Evolutionary conservation across 2,329 filamentous ascomycete species (phyloP).

Genomic region (Aspergillus felis): DNA sequence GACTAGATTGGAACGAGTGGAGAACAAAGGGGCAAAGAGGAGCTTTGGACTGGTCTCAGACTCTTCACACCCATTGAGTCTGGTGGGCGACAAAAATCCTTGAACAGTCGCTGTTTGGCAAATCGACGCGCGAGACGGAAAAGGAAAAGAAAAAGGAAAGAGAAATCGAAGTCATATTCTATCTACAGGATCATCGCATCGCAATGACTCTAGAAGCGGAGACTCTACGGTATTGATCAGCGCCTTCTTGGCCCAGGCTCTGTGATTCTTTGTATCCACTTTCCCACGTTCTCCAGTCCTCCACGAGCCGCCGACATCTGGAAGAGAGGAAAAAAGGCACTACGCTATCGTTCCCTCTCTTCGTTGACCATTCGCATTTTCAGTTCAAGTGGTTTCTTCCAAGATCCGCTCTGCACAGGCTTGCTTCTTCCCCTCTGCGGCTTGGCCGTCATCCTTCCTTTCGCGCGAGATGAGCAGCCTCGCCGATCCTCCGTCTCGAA

Average conservation of each 20-base stretch:
- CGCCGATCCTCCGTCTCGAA: constrained; percentile 41
- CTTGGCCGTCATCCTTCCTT: constrained; percentile 11
- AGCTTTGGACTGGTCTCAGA: background rate
- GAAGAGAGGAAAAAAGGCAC: constrained; percentile 1
- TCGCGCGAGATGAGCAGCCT: constrained; percentile 38
- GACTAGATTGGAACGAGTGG: background rate
- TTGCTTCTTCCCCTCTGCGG: constrained; percentile 9
- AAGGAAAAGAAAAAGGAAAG: background rate
- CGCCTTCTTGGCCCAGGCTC: constrained; percentile 22
- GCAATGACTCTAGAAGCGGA: constrained; percentile 27
- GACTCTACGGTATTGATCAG: constrained; percentile 29
- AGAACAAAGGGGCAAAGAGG: background rate
- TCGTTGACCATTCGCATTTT: constrained; percentile 8
- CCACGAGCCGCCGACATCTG: constrained; percentile 20
- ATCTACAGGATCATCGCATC: constrained; percentile 14
- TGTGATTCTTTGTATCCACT: constrained; percentile 14
- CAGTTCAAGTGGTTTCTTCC: background rate
- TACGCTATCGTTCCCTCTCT: constrained; percentile 9
- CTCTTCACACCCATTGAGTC: background rate
- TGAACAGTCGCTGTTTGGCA: background rate
- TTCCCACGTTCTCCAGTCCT: constrained; percentile 25
- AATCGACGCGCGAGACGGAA: background rate
- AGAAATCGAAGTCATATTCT: background rate
- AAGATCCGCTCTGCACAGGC: constrained; percentile 5
- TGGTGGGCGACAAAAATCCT: background rate